Percentiles rank a stretch among this genome's conserved stretches.
Evolutionary conservation across 345 rosid species (phyloP).

Genomic region (Salix suchowensis): DNA sequence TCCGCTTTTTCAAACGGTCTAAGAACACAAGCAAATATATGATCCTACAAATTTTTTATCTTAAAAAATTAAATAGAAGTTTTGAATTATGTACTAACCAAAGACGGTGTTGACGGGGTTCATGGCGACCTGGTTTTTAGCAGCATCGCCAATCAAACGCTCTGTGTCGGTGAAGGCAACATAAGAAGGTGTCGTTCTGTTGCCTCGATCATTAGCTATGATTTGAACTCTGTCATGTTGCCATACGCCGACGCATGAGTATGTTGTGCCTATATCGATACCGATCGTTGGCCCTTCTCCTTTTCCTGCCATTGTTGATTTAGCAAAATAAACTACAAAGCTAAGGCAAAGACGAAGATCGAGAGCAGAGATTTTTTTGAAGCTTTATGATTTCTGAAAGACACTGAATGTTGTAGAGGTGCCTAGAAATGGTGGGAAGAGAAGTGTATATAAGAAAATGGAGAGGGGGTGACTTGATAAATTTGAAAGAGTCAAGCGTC

Average conservation of each 20-base stretch:
- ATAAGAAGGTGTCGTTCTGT: slow-evolving; percentile 29
- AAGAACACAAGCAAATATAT: no score
- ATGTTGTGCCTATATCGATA: slow-evolving; percentile 27
- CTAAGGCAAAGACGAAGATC: background rate
- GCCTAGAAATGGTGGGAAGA: background rate
- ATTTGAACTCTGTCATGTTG: slow-evolving; percentile 28
- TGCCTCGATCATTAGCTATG: slow-evolving; percentile 26
- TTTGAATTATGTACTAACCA: background rate
- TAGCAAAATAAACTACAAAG: background rate
- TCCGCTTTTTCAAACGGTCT: no score
- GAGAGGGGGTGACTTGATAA: background rate
- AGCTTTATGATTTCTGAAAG: background rate
- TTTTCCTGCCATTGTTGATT: slow-evolving; percentile 11
- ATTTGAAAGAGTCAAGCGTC: background rate
- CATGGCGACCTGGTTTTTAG: slow-evolving; percentile 35
- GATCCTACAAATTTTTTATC: no score
- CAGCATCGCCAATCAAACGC: slow-evolving; percentile 31
- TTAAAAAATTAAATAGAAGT: background rate
- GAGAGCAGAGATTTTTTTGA: background rate
- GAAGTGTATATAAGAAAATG: background rate
- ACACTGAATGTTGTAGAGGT: no score
- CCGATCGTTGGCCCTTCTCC: slow-evolving; percentile 29
- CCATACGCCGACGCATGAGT: slow-evolving; percentile 31
- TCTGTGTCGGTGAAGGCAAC: slow-evolving; percentile 28
- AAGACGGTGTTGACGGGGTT: slow-evolving; percentile 33